A percentile compares a stretch with the other conserved stretches of the same genome.
phyloP scores from a whole-genome alignment of 768 basidiomycete species.

The Kondoa subrosea region DNA sequence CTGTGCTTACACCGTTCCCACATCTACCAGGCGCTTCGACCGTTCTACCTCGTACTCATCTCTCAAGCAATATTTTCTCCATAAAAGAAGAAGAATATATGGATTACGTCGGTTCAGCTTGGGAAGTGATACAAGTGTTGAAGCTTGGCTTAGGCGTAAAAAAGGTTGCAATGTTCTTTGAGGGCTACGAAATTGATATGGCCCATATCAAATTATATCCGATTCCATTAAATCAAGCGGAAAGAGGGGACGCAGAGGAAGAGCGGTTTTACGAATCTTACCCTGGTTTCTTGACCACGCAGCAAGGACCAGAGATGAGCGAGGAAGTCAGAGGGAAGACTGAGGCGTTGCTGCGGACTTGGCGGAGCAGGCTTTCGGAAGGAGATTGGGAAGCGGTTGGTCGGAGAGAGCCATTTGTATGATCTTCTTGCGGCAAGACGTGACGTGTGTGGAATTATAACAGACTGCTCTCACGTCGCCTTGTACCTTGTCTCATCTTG shows the following conservation, averaged over 20 bases:
- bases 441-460: too few species aligned
- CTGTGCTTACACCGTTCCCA: background rate
- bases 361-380: background rate
- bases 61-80: background rate
- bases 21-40: background rate
- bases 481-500: too few species aligned
- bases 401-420: too few species aligned
- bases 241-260: background rate
- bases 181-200: slow-evolving; percentile 3
- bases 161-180: background rate
- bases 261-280: background rate
- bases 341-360: background rate
- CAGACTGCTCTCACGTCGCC: too few species aligned
- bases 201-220: slow-evolving; percentile 2
- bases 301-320: background rate
- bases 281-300: slow-evolving; percentile 3
- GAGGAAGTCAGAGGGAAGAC: background rate
- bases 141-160: background rate
- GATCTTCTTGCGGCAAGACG: too few species aligned
- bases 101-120: background rate
- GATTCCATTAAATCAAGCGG: background rate
- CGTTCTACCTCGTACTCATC: background rate
- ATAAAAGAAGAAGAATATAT: background rate
- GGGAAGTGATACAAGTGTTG: background rate
- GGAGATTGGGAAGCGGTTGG: background rate